These are phyloP conservation scores for Entonaema liquescens DNA, from an alignment of 495 filamentous ascomycete genomes.

Conservation along the genomic window DNA sequence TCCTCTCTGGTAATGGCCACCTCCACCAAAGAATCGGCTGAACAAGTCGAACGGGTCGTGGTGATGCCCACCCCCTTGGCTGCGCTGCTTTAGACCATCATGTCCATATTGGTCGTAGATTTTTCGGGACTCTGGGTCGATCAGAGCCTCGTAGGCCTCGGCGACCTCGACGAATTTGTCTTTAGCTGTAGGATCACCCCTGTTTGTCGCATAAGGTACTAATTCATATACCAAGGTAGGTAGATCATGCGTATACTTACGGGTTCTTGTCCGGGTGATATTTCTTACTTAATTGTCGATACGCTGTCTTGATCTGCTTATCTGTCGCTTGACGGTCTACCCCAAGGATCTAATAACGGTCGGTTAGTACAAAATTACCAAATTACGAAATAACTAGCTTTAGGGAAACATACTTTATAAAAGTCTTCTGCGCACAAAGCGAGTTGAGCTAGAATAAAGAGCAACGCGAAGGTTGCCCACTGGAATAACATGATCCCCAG, in stretches of 20 bases:
- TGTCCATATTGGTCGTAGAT: constrained; percentile 98
- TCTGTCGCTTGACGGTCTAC: constrained; percentile 84
- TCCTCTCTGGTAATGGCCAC: constrained; percentile 77
- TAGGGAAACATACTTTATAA: constrained; percentile 72
- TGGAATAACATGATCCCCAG: constrained; percentile 50
- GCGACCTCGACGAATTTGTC: constrained; percentile 95
- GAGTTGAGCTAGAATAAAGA: constrained; percentile 56
- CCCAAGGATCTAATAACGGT: constrained; percentile 69
- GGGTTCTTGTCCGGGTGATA: constrained; percentile 99
- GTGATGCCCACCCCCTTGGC: constrained; percentile 69
- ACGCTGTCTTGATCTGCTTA: constrained; percentile 94
- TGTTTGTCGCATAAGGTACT: constrained; percentile 44
- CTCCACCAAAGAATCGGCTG: constrained; percentile 95
- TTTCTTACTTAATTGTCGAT: constrained; percentile 91
- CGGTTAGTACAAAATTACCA: constrained; percentile 21
- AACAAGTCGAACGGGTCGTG: constrained; percentile 98
- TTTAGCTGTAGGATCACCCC: constrained; percentile 79
- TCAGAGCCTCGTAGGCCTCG: constrained; percentile 95
- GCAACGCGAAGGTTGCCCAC: constrained; percentile 52
- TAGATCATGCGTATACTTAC: constrained; percentile 60
- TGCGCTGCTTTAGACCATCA: constrained; percentile 86
- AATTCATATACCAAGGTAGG: background rate
- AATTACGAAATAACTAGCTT: background rate
- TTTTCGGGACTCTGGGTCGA: constrained; percentile 78
- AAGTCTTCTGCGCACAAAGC: constrained; percentile 73